These are phyloP conservation scores for Trichosporon ovoides DNA, from an alignment of 1,284 basidiomycete species.

Conservation along the genomic window DNA sequence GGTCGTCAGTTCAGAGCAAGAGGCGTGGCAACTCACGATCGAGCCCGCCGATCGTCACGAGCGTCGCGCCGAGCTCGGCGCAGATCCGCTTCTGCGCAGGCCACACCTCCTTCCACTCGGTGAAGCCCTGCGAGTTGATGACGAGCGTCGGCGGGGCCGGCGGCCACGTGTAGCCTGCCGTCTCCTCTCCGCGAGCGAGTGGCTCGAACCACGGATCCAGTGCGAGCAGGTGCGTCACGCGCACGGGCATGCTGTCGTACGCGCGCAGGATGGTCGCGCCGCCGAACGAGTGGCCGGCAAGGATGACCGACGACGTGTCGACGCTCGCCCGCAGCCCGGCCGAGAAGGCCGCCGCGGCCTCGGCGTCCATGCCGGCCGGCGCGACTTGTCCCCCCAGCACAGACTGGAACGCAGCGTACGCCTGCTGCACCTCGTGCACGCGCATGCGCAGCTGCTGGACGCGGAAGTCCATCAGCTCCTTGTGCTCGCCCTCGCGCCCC, in stretches of 20 bases:
- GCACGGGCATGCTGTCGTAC: conserved; percentile 49
- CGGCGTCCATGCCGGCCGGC: conserved; percentile 6
- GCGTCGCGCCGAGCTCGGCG: conserved; percentile 32
- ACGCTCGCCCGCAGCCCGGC: conserved; percentile 52
- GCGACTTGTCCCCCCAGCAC: conserved; percentile 18
- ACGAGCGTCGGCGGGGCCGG: conserved; percentile 53
- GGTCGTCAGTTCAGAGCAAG: not conserved
- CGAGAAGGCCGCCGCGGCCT: conserved; percentile 28
- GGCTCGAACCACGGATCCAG: conserved; percentile 78
- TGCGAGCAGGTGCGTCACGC: conserved; percentile 56
- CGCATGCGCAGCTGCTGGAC: conserved; percentile 63
- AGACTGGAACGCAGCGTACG: conserved; percentile 46
- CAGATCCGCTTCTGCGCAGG: conserved; percentile 55
- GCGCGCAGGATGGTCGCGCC: conserved; percentile 57
- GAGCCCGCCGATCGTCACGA: conserved; percentile 36
- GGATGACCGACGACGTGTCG: conserved; percentile 51
- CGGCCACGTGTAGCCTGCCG: conserved; percentile 52
- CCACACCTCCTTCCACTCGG: conserved; percentile 67
- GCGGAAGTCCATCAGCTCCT: conserved; percentile 51
- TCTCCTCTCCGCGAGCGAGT: conserved; percentile 34
- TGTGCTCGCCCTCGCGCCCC: not conserved
- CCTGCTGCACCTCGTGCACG: conserved; percentile 60
- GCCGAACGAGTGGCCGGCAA: conserved; percentile 72
- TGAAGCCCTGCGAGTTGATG: conserved; percentile 68
- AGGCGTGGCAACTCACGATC: conserved; percentile 31